Percentiles rank a stretch among this genome's conserved stretches.
These are phyloP conservation scores for Firmiana major DNA, from an alignment of 345 rosid genomes.

Conservation along the genomic window DNA sequence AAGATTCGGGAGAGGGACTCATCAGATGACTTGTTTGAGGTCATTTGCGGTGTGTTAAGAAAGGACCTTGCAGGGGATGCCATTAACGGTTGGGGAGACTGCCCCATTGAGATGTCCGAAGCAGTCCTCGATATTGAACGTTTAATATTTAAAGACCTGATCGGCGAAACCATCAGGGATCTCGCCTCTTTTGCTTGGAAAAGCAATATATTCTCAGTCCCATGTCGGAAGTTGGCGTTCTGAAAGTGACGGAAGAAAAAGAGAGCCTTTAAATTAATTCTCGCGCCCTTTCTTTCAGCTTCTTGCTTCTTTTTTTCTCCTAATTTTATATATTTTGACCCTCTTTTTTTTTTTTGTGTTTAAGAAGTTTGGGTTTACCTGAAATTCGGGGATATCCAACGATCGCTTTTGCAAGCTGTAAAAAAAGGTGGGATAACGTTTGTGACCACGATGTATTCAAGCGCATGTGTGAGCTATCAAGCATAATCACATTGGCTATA, in stretches of 20 bases:
- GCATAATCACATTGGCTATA: background rate
- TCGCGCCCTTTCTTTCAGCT: conserved; percentile 9
- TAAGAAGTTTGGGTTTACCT: conserved; percentile 19
- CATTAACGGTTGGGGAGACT: conserved; percentile 52
- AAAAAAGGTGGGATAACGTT: background rate
- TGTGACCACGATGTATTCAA: background rate
- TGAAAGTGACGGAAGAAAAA: conserved; percentile 31
- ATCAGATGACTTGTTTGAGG: conserved; percentile 52
- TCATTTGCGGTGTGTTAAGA: conserved; percentile 60
- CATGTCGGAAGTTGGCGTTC: conserved; percentile 72
- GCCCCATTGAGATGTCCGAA: conserved; percentile 67
- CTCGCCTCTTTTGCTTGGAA: conserved; percentile 41
- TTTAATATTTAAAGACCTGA: conserved; percentile 74
- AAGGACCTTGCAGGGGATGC: conserved; percentile 74
- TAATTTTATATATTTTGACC: background rate
- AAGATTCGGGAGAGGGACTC: conserved; percentile 48
- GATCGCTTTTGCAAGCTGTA: conserved; percentile 25
- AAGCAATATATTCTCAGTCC: conserved; percentile 19
- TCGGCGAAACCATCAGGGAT: conserved; percentile 72
- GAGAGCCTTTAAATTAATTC: conserved; percentile 10
- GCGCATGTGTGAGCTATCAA: conserved; percentile 16
- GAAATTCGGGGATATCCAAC: conserved; percentile 35
- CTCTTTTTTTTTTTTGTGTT: background rate
- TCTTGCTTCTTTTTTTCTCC: background rate
- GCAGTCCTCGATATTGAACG: conserved; percentile 73